Percentiles rank a stretch among this genome's conserved stretches.
phyloP scores from a whole-genome alignment of 768 basidiomycete genomes.

The Daedalea quercina region DNA sequence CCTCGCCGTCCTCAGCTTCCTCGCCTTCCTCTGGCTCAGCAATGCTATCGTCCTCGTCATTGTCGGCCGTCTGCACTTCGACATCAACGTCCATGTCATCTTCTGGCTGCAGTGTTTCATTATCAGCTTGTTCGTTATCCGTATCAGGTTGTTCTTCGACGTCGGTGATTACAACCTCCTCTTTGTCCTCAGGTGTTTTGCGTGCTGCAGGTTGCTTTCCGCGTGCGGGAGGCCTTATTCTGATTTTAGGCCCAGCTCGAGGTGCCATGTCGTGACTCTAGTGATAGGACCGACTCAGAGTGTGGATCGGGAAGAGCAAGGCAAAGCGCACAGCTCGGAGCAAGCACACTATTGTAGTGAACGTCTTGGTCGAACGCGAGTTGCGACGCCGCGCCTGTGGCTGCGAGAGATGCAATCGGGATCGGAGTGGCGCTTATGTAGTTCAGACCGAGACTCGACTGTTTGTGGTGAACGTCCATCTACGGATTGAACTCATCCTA shows the following conservation, averaged over 20 bases:
- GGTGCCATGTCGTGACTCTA: neutral
- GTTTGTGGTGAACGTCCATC: no score
- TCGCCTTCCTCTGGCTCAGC: constrained; percentile 25
- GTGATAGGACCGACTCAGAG: no score
- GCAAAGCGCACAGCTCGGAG: no score
- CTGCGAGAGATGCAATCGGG: no score
- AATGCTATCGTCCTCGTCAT: constrained; percentile 29
- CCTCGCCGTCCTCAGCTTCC: constrained; percentile 25
- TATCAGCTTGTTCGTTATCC: constrained; percentile 21
- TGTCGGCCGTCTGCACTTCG: constrained; percentile 19
- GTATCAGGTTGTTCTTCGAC: constrained; percentile 27
- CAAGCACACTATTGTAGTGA: no score
- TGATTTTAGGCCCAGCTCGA: constrained; percentile 27
- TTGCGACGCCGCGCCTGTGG: no score
- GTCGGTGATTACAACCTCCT: constrained; percentile 21
- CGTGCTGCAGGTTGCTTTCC: constrained; percentile 18
- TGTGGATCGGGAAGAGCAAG: no score
- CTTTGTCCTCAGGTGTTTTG: constrained; percentile 9
- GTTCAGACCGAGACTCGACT: no score
- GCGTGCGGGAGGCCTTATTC: constrained; percentile 30
- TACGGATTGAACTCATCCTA: no score
- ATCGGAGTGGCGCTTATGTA: no score
- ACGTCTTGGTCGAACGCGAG: no score
- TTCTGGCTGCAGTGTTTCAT: constrained; percentile 14
- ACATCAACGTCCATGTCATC: constrained; percentile 8